These are phyloP conservation scores for Penicillium expansum DNA, from an alignment of 2,329 filamentous ascomycete genomes.

Conservation along the genomic window DNA sequence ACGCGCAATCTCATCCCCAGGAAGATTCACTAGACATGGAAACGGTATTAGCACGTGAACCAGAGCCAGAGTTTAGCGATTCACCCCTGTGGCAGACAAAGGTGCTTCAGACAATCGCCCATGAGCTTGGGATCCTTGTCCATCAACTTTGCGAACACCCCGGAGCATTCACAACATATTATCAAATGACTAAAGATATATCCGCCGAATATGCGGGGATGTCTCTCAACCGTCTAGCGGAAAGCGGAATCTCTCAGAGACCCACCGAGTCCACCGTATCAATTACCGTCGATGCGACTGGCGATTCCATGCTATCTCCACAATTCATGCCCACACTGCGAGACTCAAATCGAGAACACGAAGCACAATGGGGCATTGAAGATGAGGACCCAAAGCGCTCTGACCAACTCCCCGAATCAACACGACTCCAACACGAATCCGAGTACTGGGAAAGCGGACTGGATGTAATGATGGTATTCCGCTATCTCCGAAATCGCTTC, in stretches of 20 bases:
- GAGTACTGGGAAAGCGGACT: slow-evolving; percentile 94
- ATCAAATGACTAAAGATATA: slow-evolving; percentile 58
- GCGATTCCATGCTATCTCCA: slow-evolving; percentile 37
- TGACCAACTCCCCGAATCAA: slow-evolving; percentile 36
- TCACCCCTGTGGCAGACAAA: slow-evolving; percentile 55
- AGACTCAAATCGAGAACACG: slow-evolving; percentile 47
- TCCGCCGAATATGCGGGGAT: slow-evolving; percentile 76
- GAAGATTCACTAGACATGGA: slow-evolving; percentile 39
- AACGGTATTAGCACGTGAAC: slow-evolving; percentile 32
- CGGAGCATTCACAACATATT: slow-evolving; percentile 82
- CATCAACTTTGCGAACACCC: slow-evolving; percentile 82
- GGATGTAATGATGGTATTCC: slow-evolving; percentile 87
- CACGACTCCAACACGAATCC: slow-evolving; percentile 52
- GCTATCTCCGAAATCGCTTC: slow-evolving; percentile 77
- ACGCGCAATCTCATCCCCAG: slow-evolving; percentile 15
- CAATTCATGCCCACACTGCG: slow-evolving; percentile 52
- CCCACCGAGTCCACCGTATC: slow-evolving; percentile 9
- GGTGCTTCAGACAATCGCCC: slow-evolving; percentile 78
- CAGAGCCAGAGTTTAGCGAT: slow-evolving; percentile 26
- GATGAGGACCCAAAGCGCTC: slow-evolving; percentile 49
- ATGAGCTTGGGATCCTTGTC: slow-evolving; percentile 80
- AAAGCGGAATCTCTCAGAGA: slow-evolving; percentile 23
- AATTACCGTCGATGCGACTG: slow-evolving; percentile 13
- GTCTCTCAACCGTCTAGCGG: slow-evolving; percentile 46
- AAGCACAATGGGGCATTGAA: slow-evolving; percentile 65